Evolutionary conservation across 225 moss, liverwort and hornwort species (phyloP).

Genomic region (Lunularia cruciata): DNA sequence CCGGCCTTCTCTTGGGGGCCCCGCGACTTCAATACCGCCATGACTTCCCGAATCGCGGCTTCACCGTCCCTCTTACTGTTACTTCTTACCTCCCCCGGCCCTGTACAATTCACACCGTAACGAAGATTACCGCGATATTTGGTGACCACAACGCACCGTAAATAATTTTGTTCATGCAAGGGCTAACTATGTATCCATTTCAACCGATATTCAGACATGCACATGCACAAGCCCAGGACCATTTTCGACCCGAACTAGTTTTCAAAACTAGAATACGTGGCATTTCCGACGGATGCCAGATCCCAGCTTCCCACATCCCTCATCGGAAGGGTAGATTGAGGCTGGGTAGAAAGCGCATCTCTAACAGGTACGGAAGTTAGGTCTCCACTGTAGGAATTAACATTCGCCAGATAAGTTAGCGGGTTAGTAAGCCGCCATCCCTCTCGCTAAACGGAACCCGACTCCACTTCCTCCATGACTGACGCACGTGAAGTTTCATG

Average conservation of each 20-base stretch:
- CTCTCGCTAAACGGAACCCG: neutral
- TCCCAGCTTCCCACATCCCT: too few relatives aligned
- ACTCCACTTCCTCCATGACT: slow-evolving; percentile 6
- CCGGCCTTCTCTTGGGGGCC: neutral
- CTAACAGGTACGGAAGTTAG: neutral
- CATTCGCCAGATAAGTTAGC: slow-evolving; percentile 5
- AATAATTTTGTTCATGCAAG: neutral
- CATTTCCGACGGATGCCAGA: too few relatives aligned
- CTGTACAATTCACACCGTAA: neutral
- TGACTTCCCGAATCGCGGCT: slow-evolving; percentile 3
- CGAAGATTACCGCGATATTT: neutral
- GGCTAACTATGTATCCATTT: neutral
- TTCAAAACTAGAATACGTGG: too few relatives aligned
- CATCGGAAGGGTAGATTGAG: too few relatives aligned
- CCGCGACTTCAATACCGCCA: slow-evolving; percentile 15
- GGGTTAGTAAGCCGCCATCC: neutral
- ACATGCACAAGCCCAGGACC: neutral
- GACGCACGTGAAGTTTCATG: slow-evolving; percentile 1
- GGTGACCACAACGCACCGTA: neutral
- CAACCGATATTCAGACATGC: neutral
- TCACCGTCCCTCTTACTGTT: slow-evolving; percentile 21
- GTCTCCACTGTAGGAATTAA: neutral
- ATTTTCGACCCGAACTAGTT: neutral
- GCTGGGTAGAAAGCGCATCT: too few relatives aligned
- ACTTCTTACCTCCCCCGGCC: neutral